A percentile compares a stretch with the other conserved stretches of the same genome.
These are phyloP conservation scores for Pseudogymnoascus sp. DNA, from an alignment of 2,329 filamentous ascomycete species.

Conservation along the genomic window DNA sequence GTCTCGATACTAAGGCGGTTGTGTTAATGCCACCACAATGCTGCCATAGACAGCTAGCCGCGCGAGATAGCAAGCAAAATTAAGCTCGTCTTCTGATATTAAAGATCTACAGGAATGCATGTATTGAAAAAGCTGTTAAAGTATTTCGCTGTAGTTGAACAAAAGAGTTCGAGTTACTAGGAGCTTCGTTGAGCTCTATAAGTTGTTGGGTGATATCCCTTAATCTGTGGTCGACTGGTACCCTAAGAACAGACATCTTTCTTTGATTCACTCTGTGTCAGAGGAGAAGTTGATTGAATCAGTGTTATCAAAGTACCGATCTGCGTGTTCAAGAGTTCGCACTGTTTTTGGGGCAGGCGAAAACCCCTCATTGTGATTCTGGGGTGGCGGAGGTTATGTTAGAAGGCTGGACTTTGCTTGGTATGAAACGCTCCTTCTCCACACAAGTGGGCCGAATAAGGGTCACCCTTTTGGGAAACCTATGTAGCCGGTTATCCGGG, in stretches of 20 bases:
- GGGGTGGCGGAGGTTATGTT: too few species aligned
- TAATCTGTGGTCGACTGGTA: conserved; percentile 7
- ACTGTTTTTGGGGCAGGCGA: too few species aligned
- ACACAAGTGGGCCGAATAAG: too few species aligned
- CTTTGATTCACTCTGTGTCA: conserved; percentile 1
- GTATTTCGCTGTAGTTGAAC: background rate
- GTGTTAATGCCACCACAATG: background rate
- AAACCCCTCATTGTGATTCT: too few species aligned
- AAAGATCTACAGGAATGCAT: background rate
- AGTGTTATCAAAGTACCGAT: background rate
- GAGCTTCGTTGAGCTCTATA: conserved; percentile 5
- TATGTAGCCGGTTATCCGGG: too few species aligned
- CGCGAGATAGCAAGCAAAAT: background rate
- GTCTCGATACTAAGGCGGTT: background rate
- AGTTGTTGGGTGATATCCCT: conserved; percentile 7
- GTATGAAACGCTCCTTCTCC: too few species aligned
- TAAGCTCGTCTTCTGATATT: background rate
- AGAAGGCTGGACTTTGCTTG: too few species aligned
- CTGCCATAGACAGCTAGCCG: background rate
- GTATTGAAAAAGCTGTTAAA: background rate
- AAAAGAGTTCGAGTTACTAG: background rate
- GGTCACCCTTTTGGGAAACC: too few species aligned
- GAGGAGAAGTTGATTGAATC: background rate
- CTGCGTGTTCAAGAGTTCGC: too few species aligned
- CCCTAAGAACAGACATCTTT: conserved; percentile 6